Conservation (phyloP, 2,329 filamentous ascomycete genomes). For the Tolypocladium guangdongense region DNA sequence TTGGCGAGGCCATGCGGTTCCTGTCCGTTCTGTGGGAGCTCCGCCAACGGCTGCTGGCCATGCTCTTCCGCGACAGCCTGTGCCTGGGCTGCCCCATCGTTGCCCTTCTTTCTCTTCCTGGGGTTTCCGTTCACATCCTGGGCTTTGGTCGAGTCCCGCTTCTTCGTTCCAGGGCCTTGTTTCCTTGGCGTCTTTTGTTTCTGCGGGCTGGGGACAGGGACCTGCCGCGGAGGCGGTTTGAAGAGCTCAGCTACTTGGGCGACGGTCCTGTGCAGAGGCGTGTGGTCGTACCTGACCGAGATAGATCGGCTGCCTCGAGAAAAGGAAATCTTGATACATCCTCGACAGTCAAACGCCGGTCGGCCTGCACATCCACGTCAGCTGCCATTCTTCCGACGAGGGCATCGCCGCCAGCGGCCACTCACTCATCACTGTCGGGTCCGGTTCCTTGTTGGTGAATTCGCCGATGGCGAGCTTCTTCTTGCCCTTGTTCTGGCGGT, state of each 20-base stretch:
- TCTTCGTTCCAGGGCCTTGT: conserved; percentile 17
- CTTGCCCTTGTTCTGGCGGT: conserved; percentile 31
- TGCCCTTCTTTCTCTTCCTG: conserved; percentile 18
- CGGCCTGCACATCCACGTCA: conserved; percentile 26
- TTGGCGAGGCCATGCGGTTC: conserved; percentile 1
- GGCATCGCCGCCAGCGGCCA: neutral
- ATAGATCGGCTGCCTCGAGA: conserved; percentile 34
- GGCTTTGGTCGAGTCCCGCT: conserved; percentile 9
- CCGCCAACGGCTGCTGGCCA: neutral
- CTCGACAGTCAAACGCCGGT: conserved; percentile 49
- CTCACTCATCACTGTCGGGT: conserved; percentile 34
- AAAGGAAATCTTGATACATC: conserved; percentile 38
- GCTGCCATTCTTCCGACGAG: neutral
- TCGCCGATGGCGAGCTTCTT: conserved; percentile 32
- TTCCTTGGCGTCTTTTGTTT: conserved; percentile 16
- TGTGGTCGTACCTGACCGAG: conserved; percentile 44
- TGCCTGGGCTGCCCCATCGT: conserved; percentile 9
- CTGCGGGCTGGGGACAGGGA: conserved; percentile 13
- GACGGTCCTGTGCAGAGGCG: conserved; percentile 45
- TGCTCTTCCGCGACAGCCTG: neutral
- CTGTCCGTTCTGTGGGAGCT: conserved; percentile 1
- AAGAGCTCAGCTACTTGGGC: conserved; percentile 35
- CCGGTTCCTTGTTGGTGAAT: conserved; percentile 36
- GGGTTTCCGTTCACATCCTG: conserved; percentile 14
- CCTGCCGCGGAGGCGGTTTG: conserved; percentile 29